Conservation (phyloP, 2,329 filamentous ascomycete species). For the Alternaria postmessia region DNA sequence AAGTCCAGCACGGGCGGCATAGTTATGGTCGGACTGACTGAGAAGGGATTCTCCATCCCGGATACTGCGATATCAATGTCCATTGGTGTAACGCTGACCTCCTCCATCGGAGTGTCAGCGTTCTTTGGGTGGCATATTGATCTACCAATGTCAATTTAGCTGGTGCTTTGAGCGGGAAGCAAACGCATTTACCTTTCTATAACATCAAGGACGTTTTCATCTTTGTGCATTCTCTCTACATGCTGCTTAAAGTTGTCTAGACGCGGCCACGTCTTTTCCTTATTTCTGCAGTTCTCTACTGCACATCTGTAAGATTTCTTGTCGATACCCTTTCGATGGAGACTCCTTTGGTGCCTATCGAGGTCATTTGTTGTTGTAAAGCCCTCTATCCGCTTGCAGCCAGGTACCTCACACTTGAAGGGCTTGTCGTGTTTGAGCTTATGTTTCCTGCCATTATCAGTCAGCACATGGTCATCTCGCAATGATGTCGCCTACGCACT, state of each 20-base stretch:
- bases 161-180: neutral
- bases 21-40: conserved; percentile 26
- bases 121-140: conserved; percentile 28
- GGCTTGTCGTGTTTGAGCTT: conserved; percentile 73
- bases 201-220: conserved; percentile 55
- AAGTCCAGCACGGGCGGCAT: conserved; percentile 32
- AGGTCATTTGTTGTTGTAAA: conserved; percentile 85
- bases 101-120: conserved; percentile 6
- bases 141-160: conserved; percentile 32
- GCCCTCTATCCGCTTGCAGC: conserved; percentile 68
- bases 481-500: conserved; percentile 35
- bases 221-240: conserved; percentile 71
- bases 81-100: conserved; percentile 32
- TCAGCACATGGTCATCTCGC: conserved; percentile 17
- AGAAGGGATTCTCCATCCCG: conserved; percentile 38
- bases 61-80: conserved; percentile 38
- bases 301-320: conserved; percentile 65
- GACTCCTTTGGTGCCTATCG: conserved; percentile 77
- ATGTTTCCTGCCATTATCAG: conserved; percentile 71
- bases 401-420: conserved; percentile 65
- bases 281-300: conserved; percentile 63
- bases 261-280: conserved; percentile 77
- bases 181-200: conserved; percentile 54
- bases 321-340: conserved; percentile 64
- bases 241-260: conserved; percentile 89